A percentile compares a stretch with the other conserved stretches of the same genome.
Evolutionary conservation across 2,329 filamentous ascomycete genomes (phyloP).

Genomic region (Cladosporium sp.): DNA sequence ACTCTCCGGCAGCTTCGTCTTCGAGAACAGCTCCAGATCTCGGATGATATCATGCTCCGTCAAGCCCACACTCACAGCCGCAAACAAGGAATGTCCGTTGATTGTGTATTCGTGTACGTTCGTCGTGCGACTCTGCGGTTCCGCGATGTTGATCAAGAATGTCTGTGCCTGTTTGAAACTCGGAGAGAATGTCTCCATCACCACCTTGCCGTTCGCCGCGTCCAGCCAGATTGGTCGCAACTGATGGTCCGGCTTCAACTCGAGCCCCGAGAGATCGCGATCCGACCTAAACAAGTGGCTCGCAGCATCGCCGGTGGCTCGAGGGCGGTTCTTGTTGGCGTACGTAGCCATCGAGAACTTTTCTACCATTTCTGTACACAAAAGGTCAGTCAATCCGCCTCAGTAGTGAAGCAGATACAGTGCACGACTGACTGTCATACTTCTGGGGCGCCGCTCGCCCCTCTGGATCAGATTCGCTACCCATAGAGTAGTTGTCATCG

Average conservation of each 20-base stretch:
- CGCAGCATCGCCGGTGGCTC: conserved; percentile 52
- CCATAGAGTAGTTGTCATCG: conserved; percentile 53
- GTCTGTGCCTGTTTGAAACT: conserved; percentile 85
- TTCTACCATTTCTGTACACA: conserved; percentile 45
- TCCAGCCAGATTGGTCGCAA: conserved; percentile 95
- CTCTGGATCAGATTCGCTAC: conserved; percentile 25
- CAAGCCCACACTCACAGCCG: conserved; percentile 91
- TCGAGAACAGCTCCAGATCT: conserved; percentile 83
- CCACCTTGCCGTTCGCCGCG: conserved; percentile 79
- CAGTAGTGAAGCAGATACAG: not conserved
- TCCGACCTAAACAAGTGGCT: conserved; percentile 57
- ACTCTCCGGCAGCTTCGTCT: conserved; percentile 79
- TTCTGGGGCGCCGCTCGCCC: conserved; percentile 25
- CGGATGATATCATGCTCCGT: conserved; percentile 86
- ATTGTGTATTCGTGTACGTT: conserved; percentile 93
- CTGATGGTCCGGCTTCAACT: conserved; percentile 83
- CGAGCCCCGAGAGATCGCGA: conserved; percentile 78
- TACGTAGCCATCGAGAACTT: conserved; percentile 56
- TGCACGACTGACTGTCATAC: conserved; percentile 43
- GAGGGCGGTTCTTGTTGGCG: conserved; percentile 42
- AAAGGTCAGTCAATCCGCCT: conserved; percentile 23
- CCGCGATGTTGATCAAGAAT: conserved; percentile 92
- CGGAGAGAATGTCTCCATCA: conserved; percentile 90
- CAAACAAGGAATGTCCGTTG: conserved; percentile 90
- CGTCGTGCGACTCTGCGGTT: conserved; percentile 84